These are phyloP conservation scores for Leishmania lainsoni DNA, from an alignment of 208 protist genomes.

Conservation along the genomic window DNA sequence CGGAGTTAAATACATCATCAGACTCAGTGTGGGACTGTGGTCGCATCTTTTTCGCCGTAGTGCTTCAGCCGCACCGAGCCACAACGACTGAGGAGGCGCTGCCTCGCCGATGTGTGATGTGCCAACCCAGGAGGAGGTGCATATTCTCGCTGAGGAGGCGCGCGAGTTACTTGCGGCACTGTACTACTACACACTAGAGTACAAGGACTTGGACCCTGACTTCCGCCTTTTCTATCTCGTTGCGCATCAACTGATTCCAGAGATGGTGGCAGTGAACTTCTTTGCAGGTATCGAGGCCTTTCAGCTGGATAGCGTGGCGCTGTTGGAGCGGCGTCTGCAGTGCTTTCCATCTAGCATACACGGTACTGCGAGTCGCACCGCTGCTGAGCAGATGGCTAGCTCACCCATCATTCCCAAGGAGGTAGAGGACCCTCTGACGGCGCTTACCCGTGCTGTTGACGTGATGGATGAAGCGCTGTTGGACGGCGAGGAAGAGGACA, in stretches of 20 bases:
- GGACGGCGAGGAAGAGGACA: constrained; percentile 55
- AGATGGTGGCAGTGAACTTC: constrained; percentile 87
- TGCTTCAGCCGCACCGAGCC: constrained; percentile 15
- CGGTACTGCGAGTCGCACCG: neutral
- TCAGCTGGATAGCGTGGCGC: constrained; percentile 37
- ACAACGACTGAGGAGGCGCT: neutral
- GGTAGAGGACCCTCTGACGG: constrained; percentile 47
- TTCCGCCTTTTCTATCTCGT: constrained; percentile 88
- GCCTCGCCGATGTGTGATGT: neutral
- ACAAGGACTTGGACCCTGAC: constrained; percentile 78
- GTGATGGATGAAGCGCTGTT: constrained; percentile 67
- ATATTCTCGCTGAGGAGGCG: constrained; percentile 36
- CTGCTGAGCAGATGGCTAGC: neutral
- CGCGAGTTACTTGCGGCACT: constrained; percentile 75
- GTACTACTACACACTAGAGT: constrained; percentile 86
- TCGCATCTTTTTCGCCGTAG: constrained; percentile 60
- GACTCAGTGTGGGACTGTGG: constrained; percentile 38
- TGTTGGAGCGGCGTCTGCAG: constrained; percentile 26
- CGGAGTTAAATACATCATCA: constrained; percentile 12
- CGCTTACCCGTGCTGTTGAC: constrained; percentile 36
- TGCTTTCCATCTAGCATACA: neutral
- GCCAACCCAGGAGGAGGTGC: constrained; percentile 41
- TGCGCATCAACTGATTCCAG: constrained; percentile 82
- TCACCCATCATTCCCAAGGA: neutral
- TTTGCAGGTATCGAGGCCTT: constrained; percentile 76